These are phyloP conservation scores for Rhodotorula sp. DNA, from an alignment of 1,284 basidiomycete genomes.

Conservation along the genomic window DNA sequence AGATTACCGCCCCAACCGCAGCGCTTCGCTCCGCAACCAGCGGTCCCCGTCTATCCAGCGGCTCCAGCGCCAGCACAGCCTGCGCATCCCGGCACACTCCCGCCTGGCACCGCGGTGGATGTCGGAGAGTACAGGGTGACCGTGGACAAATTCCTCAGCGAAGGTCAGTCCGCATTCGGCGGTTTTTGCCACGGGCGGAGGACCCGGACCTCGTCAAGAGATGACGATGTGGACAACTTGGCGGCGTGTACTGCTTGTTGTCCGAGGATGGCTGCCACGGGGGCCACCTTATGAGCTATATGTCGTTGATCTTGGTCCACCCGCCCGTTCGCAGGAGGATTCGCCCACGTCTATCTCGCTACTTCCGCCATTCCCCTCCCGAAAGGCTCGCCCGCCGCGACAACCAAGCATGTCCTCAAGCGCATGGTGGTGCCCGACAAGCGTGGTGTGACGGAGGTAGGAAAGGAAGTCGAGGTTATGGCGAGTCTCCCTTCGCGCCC, in stretches of 20 bases:
- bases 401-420: slow-evolving; percentile 92
- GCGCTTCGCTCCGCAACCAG: neutral
- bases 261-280: too few relatives aligned
- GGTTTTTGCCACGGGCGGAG: neutral
- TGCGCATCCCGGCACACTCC: slow-evolving; percentile 50
- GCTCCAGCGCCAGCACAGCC: neutral
- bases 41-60: neutral
- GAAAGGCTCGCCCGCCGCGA: slow-evolving; percentile 41
- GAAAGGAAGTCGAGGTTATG: slow-evolving; percentile 98
- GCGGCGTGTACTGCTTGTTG: too few relatives aligned
- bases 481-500: slow-evolving; percentile 59
- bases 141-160: slow-evolving; percentile 84
- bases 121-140: slow-evolving; percentile 88
- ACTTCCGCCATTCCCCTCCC: slow-evolving; percentile 74
- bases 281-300: too few relatives aligned
- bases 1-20: too few relatives aligned
- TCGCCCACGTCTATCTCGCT: slow-evolving; percentile 97
- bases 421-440: slow-evolving; percentile 92
- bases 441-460: slow-evolving; percentile 85
- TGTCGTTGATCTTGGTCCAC: neutral
- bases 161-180: slow-evolving; percentile 60
- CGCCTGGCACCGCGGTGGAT: slow-evolving; percentile 76
- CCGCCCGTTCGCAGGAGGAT: slow-evolving; percentile 69
- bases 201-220: neutral
- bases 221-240: slow-evolving; percentile 9